Evolutionary conservation across 75 land plant genomes (phyloP).

Genomic region (Sequoia sempervirens): DNA sequence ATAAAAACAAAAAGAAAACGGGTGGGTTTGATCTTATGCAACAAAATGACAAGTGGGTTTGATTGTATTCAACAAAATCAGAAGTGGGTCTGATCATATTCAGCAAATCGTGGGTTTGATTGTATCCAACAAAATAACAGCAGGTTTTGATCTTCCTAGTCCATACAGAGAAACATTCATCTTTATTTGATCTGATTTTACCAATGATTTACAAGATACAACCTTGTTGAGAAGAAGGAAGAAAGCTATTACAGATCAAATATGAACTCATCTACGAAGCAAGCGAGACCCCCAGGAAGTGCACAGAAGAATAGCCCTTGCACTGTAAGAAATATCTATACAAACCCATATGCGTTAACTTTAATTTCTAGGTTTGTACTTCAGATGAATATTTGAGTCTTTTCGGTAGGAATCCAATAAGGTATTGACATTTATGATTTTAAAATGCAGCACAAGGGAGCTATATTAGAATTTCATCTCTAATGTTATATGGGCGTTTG

Average conservation of each 20-base stretch:
- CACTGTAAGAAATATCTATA: background rate
- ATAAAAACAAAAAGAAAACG: background rate
- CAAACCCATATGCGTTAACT: background rate
- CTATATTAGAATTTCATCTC: background rate
- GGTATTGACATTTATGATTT: background rate
- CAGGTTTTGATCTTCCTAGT: background rate
- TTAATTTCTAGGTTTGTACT: background rate
- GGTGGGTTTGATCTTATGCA: background rate
- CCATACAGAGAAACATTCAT: background rate
- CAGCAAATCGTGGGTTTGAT: background rate
- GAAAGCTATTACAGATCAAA: background rate
- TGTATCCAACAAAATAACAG: background rate
- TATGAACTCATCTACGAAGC: background rate
- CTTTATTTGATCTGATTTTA: background rate
- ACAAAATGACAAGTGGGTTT: background rate
- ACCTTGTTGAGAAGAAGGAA: background rate
- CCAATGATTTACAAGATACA: background rate
- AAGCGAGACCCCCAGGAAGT: background rate
- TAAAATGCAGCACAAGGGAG: background rate
- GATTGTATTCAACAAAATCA: background rate
- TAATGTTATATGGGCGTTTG: background rate
- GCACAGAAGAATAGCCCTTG: conserved; percentile 3
- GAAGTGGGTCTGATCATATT: background rate
- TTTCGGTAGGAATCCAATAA: background rate
- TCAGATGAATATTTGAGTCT: background rate